phyloP scores from a whole-genome alignment of 306 rosid species.

The Gillenia trifoliata region DNA sequence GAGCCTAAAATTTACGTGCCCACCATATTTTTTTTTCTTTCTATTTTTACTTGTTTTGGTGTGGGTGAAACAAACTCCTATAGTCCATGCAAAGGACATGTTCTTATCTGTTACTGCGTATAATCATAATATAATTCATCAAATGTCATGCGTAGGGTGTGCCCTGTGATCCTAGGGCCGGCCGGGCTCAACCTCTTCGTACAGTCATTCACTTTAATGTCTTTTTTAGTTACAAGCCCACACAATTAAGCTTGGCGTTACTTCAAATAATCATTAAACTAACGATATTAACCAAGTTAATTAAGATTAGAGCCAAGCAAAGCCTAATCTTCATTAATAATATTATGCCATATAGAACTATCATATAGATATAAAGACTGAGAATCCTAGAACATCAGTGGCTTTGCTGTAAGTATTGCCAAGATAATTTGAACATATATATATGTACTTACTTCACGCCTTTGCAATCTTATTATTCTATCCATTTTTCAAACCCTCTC shows the following conservation, averaged over 20 bases:
- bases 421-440: neutral
- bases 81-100: neutral
- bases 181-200: neutral
- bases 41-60: neutral
- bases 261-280: neutral
- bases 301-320: neutral
- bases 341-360: neutral
- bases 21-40: neutral
- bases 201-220: too few relatives aligned
- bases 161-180: neutral
- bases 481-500: neutral
- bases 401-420: slow-evolving; percentile 20
- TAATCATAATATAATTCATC: neutral
- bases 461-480: slow-evolving; percentile 3
- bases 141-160: neutral
- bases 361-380: neutral
- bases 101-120: neutral
- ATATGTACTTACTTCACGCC: slow-evolving; percentile 33
- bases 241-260: too few relatives aligned
- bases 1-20: neutral
- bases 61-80: neutral
- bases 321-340: neutral
- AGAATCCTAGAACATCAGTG: neutral
- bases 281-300: neutral
- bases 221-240: neutral